Evolutionary conservation across 257 asterid species (phyloP), one percentile per base, ranked within the genome.

Genomic region (Ajuga chamaepitys): DNA sequence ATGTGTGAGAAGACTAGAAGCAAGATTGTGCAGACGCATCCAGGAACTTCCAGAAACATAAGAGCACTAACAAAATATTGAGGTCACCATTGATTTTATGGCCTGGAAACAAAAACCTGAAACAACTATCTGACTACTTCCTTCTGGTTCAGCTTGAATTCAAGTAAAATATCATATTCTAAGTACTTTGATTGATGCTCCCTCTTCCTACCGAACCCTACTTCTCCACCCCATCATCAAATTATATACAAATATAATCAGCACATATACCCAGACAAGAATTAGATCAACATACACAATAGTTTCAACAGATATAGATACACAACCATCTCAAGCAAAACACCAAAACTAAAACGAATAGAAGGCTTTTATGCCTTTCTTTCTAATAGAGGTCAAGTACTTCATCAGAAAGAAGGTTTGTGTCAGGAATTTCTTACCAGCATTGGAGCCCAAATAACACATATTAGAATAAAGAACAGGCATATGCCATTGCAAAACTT

Each of bases 391-490:
- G 20, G 20, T 45, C n/a, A 37, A 34, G 45, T 40, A 28, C 44
- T 35, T 14, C 7, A 58, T 37, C 42, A 63, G 25, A 44, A 54
- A 53, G 80, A 62, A 63, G 35, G 64, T 34, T 60, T 2, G 6
- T 38, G 55, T 14, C 47, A 26, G 8, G 64, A 66, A 68, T 65
- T 63, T 58, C 95, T 83, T 71, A 90, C 99, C 95, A 94, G 82
- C 97, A 94, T 94, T 62, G 99, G 99, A 78, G 99, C 96, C 99
- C 99, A 94, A 62, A 94, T 90, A 55, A 94, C 99, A 71, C 95
- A 85, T 20, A 90, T 88, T 66, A 94, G 80, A 58, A 94, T 51
- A 70, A 90, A 78, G 85, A 94, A 90, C 67, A 94, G 77, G 78
- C 97, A 94, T 66, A 94, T 82, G 74, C 99, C 99, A 58, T 78